Conservation (phyloP, 306 rosid species). For the Medicago arabica region DNA sequence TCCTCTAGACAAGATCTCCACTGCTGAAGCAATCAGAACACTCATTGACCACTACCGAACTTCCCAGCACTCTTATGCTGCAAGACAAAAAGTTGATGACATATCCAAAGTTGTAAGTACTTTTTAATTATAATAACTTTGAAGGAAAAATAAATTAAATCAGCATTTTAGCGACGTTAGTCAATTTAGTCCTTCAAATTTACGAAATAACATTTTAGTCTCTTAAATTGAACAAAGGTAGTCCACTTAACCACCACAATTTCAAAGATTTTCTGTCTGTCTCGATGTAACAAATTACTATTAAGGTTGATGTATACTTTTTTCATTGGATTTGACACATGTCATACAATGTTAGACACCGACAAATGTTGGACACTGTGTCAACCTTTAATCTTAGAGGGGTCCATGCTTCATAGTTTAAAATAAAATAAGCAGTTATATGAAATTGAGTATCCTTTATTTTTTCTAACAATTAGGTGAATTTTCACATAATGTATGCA, state of each 20-base stretch:
- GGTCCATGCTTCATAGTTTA: no score
- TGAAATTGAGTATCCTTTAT: no score
- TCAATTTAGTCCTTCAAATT: not conserved
- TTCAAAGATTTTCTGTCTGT: not conserved
- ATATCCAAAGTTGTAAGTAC: conserved; percentile 86
- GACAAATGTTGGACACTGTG: no score
- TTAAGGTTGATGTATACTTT: not conserved
- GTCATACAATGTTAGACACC: not conserved
- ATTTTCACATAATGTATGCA: conserved; percentile 47
- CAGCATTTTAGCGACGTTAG: not conserved
- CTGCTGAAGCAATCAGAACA: conserved; percentile 82
- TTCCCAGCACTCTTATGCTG: conserved; percentile 77
- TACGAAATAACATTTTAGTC: not conserved
- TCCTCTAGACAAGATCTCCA: conserved; percentile 81
- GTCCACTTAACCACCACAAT: no score
- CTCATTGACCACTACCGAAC: conserved; percentile 69
- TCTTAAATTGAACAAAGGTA: no score
- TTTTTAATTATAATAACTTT: not conserved
- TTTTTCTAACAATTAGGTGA: not conserved
- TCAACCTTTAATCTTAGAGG: no score
- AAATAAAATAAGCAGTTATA: no score
- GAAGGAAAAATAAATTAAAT: not conserved
- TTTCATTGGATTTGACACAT: not conserved
- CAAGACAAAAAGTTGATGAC: conserved; percentile 75
- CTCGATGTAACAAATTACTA: not conserved